Percentiles rank a stretch among this genome's conserved stretches.
These are phyloP conservation scores for Mycena citricolor DNA, from an alignment of 1,284 basidiomycete genomes.

Conservation along the genomic window DNA sequence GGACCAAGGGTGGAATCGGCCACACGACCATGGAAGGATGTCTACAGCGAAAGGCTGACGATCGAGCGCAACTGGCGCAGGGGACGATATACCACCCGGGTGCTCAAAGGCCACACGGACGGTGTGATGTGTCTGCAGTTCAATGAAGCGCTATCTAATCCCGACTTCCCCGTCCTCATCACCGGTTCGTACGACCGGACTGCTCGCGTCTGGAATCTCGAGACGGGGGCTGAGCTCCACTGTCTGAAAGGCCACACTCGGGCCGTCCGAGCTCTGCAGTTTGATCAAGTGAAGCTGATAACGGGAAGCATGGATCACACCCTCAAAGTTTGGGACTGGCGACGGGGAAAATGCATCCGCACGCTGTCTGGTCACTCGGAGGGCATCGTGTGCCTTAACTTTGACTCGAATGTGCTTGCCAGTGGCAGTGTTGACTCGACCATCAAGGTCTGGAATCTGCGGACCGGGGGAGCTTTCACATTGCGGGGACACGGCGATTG, in stretches of 20 bases:
- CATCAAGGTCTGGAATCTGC: slow-evolving; percentile 94
- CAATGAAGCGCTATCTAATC: slow-evolving; percentile 83
- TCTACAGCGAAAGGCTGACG: slow-evolving; percentile 96
- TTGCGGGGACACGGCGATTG: slow-evolving; percentile 93
- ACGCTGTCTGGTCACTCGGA: slow-evolving; percentile 89
- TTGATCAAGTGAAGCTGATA: slow-evolving; percentile 94
- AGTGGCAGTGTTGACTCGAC: slow-evolving; percentile 89
- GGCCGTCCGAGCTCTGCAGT: slow-evolving; percentile 90
- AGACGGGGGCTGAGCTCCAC: slow-evolving; percentile 83
- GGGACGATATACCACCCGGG: slow-evolving; percentile 83
- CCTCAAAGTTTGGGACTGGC: slow-evolving; percentile 98
- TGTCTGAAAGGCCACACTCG: slow-evolving; percentile 89
- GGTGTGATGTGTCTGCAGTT: slow-evolving; percentile 98
- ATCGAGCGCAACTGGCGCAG: slow-evolving; percentile 98
- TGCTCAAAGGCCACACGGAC: slow-evolving; percentile 91
- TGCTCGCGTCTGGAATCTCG: slow-evolving; percentile 95
- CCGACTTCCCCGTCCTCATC: slow-evolving; percentile 90
- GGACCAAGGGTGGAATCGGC: slow-evolving; percentile 27
- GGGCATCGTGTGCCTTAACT: slow-evolving; percentile 90
- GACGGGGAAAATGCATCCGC: slow-evolving; percentile 86
- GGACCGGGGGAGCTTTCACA: slow-evolving; percentile 89
- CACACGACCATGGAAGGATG: slow-evolving; percentile 96
- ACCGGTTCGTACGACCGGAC: slow-evolving; percentile 98
- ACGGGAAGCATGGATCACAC: slow-evolving; percentile 97
- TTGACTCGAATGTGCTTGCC: slow-evolving; percentile 90